Percentiles rank a stretch among this genome's conserved stretches.
Conservation (phyloP, 108 stramenopile species). For the Chaetoceros tenuissimus region DNA sequence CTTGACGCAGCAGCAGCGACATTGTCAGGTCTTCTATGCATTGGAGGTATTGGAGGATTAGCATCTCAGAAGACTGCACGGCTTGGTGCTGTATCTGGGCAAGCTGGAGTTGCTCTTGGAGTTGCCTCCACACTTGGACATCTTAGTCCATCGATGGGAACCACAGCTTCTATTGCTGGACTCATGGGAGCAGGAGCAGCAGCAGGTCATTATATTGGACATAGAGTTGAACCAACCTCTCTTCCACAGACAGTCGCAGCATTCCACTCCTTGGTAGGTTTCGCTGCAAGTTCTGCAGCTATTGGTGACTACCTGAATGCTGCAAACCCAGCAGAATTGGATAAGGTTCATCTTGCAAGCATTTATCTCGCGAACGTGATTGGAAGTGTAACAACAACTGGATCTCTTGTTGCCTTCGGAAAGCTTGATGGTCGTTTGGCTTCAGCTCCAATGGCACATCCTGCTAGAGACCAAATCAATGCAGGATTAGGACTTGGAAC, state of each 20-base stretch:
- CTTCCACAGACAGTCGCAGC: conserved; percentile 98
- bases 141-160: conserved; percentile 59
- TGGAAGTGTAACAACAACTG: conserved; percentile 95
- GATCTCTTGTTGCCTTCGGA: conserved; percentile 96
- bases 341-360: conserved; percentile 72
- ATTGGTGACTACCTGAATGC: conserved; percentile 81
- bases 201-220: conserved; percentile 81
- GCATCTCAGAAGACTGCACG: conserved; percentile 91
- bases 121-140: conserved; percentile 90
- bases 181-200: conserved; percentile 89
- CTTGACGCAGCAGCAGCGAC: conserved; percentile 80
- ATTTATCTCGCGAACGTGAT: conserved; percentile 95
- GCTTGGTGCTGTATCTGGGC: conserved; percentile 90
- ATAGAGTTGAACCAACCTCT: conserved; percentile 90
- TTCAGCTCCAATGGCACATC: conserved; percentile 70
- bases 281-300: conserved; percentile 89
- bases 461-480: conserved; percentile 84
- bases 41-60: conserved; percentile 96
- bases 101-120: conserved; percentile 95
- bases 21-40: conserved; percentile 88
- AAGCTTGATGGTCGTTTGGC: conserved; percentile 87
- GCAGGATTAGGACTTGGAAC: conserved; percentile 88
- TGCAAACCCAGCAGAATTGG: conserved; percentile 55
- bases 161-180: conserved; percentile 69
- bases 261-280: conserved; percentile 94